Conservation (phyloP, 2,329 filamentous ascomycete species). For the Penicillium verrucosum region DNA sequence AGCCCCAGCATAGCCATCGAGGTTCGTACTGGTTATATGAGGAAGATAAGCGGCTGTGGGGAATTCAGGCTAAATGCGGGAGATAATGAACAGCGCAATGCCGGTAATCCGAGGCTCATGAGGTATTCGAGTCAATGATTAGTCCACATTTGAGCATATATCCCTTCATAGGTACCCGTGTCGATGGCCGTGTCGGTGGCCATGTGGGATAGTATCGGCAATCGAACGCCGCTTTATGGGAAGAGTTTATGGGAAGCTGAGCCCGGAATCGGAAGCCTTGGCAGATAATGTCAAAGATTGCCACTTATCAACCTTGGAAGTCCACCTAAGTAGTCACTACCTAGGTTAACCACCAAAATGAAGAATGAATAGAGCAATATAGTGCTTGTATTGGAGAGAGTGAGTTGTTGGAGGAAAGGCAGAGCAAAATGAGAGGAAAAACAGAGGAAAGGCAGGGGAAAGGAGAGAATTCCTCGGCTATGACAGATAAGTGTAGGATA, state of each 20-base stretch:
- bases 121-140: neutral
- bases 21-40: neutral
- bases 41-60: neutral
- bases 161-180: neutral
- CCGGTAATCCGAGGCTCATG: neutral
- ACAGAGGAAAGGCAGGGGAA: too few species aligned
- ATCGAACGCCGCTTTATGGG: neutral
- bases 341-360: too few species aligned
- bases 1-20: conserved; percentile 46
- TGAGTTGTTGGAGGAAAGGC: too few species aligned
- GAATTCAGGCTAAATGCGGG: neutral
- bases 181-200: neutral
- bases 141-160: neutral
- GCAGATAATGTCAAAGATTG: neutral
- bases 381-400: too few species aligned
- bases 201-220: neutral
- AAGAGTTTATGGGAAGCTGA: neutral
- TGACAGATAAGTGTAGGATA: neutral
- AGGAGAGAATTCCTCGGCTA: neutral
- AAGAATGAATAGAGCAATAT: neutral
- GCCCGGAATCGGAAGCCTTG: neutral
- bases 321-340: neutral
- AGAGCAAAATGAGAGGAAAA: too few species aligned
- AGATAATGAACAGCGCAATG: neutral
- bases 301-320: neutral